Percentiles rank a stretch among this genome's conserved stretches.
These are phyloP conservation scores for Pisolithus tinctorius DNA, from an alignment of 768 basidiomycete genomes.

Conservation along the genomic window DNA sequence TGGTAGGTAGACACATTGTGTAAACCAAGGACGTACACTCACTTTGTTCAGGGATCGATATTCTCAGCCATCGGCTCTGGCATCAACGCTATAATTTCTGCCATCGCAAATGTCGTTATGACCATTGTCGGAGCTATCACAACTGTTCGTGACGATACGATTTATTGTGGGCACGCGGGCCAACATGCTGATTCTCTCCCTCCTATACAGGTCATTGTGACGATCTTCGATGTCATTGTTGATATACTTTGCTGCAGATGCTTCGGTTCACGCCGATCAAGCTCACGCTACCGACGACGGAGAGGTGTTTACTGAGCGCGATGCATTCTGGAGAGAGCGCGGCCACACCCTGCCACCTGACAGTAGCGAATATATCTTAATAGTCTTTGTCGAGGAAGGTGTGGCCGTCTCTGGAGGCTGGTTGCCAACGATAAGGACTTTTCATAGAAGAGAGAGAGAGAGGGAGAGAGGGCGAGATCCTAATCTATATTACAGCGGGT, in stretches of 20 bases:
- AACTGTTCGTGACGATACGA: conserved; percentile 34
- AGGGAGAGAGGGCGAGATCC: too few relatives aligned
- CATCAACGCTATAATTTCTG: conserved; percentile 53
- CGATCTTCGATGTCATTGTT: background rate
- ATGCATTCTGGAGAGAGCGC: too few relatives aligned
- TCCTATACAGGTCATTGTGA: background rate
- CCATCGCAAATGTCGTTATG: conserved; percentile 54
- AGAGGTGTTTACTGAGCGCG: too few relatives aligned
- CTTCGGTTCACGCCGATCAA: background rate
- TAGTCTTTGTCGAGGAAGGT: too few relatives aligned
- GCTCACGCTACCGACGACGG: too few relatives aligned
- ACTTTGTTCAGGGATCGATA: conserved; percentile 44
- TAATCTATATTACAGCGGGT: too few relatives aligned
- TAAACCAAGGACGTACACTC: too few relatives aligned
- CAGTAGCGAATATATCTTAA: too few relatives aligned
- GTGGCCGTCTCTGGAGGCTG: too few relatives aligned
- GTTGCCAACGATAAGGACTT: too few relatives aligned
- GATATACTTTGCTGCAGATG: background rate
- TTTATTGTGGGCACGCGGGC: background rate
- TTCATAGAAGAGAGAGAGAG: too few relatives aligned
- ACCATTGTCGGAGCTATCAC: conserved; percentile 56
- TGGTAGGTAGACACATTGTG: background rate
- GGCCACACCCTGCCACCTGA: too few relatives aligned
- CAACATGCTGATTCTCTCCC: background rate
- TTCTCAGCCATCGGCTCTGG: conserved; percentile 60